Evolutionary conservation across 345 rosid species (phyloP).

Genomic region (Brassica cretica): DNA sequence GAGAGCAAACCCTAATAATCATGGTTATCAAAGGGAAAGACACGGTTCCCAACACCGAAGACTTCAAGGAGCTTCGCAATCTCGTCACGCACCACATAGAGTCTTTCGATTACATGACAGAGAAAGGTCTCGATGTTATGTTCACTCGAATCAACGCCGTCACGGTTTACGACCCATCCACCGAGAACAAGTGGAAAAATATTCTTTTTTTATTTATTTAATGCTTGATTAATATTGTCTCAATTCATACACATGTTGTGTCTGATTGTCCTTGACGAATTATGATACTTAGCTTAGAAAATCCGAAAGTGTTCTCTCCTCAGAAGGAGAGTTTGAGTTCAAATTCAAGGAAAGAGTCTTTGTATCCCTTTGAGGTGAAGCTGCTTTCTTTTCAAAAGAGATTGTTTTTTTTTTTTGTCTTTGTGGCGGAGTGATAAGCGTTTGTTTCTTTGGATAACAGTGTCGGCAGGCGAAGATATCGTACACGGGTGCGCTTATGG

Average conservation of each 20-base stretch:
- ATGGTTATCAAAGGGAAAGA: conserved; percentile 23
- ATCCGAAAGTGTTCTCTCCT: conserved; percentile 60
- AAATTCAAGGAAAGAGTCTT: conserved; percentile 38
- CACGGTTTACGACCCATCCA: conserved; percentile 44
- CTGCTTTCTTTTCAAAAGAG: neutral
- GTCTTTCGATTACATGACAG: conserved; percentile 80
- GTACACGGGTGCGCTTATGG: conserved; percentile 65
- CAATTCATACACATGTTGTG: neutral
- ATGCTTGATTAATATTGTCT: neutral
- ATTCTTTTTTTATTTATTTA: conserved; percentile 49
- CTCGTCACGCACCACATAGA: conserved; percentile 83
- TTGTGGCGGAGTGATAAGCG: neutral
- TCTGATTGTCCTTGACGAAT: conserved; percentile 55
- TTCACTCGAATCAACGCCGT: conserved; percentile 61
- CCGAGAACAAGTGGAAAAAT: conserved; percentile 54
- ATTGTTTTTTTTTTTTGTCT: neutral
- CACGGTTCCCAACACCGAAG: conserved; percentile 35
- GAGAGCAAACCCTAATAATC: neutral
- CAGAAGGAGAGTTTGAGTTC: conserved; percentile 53
- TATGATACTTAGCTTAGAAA: conserved; percentile 55
- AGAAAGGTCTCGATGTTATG: conserved; percentile 76
- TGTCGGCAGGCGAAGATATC: conserved; percentile 88
- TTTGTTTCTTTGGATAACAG: conserved; percentile 43
- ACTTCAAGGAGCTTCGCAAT: conserved; percentile 54
- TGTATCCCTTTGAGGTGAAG: conserved; percentile 77